Base-by-base conservation (phyloP, 2,329 filamentous ascomycete genomes). In the Aspergillus floridensis region DNA sequence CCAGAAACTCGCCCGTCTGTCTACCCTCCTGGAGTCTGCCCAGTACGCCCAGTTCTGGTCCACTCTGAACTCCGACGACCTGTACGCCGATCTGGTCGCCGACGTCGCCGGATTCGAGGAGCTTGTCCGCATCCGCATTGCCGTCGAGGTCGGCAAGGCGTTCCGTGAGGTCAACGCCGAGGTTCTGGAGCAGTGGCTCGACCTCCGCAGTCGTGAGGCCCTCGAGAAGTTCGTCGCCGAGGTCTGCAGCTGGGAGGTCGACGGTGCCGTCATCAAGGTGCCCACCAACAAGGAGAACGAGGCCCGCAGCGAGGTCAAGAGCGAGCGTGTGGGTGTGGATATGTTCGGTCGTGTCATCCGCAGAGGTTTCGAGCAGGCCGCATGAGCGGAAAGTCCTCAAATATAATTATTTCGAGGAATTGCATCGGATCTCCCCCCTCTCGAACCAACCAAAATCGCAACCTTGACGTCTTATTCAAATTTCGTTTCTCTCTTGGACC, bases 41-140 rank as follows among this genome's bases (percentile, higher is more conserved):
- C 89, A 96, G 78, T 99, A 98, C 82, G 83, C 88, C 60, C 84
- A 86, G 67, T 99, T 99, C 87, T 99, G 95, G 95, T 85, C 87
- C 49, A 93, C 91, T 8, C 84, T 98, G 59, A 92, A 97, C 81
- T 90, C 87, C 60, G 93, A 99, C 74, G 95, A 99, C 76, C 84
- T 97, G 59, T 98, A 96, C 80, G 93, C 93, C 62, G 95, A 99
- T 75, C 82, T 99, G 68, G 92, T 93, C 61, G 95, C 93, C 69
- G 96, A 99, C 71, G 93, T 98, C 55, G 85, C 88, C 49, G 95
- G 93, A 44, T 99, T 99, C 75, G 95, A 99, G 82, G 93, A 98
- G 75, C 82, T 93, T 61, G 89, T 99, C 80, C 88, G 95, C 66
- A 85, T 96, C 66, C 87, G 91, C 69, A 98, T 99, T 73, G 93